Evolutionary conservation across 768 basidiomycete species (phyloP).

Genomic region (Phylloporus arenicola): DNA sequence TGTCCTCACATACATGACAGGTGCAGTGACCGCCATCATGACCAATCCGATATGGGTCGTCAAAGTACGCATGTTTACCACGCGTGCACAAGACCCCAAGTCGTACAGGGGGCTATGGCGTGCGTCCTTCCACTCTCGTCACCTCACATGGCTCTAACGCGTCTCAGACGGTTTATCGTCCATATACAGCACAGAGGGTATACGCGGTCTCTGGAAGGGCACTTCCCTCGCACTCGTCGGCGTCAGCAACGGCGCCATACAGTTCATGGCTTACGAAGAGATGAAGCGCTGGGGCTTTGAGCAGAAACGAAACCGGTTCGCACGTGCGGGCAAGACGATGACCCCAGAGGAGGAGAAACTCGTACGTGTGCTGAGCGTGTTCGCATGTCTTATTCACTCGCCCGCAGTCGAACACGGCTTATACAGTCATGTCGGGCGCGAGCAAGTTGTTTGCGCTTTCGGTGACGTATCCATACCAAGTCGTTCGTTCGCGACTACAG

Average conservation of each 20-base stretch:
- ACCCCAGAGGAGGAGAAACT: conserved; percentile 77
- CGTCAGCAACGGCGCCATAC: conserved; percentile 89
- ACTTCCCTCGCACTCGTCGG: conserved; percentile 86
- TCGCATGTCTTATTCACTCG: neutral
- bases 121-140: conserved; percentile 26
- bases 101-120: conserved; percentile 80
- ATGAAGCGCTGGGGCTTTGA: conserved; percentile 90
- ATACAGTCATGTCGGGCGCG: conserved; percentile 86
- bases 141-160: neutral
- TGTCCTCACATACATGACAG: conserved; percentile 37
- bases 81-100: conserved; percentile 53
- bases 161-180: conserved; percentile 62
- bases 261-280: conserved; percentile 95
- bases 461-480: conserved; percentile 95
- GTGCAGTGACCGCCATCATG: conserved; percentile 87
- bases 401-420: conserved; percentile 78
- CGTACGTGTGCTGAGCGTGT: conserved; percentile 41
- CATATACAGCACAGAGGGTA: conserved; percentile 70
- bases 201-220: conserved; percentile 78
- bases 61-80: conserved; percentile 95
- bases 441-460: conserved; percentile 84
- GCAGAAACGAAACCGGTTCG: conserved; percentile 60
- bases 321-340: conserved; percentile 58
- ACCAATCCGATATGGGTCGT: conserved; percentile 99
- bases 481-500: conserved; percentile 89